Evolutionary conservation across 108 stramenopile genomes (phyloP), one percentile per base, ranked within the genome.

Genomic region (Cyclostephanos invisitatus): DNA sequence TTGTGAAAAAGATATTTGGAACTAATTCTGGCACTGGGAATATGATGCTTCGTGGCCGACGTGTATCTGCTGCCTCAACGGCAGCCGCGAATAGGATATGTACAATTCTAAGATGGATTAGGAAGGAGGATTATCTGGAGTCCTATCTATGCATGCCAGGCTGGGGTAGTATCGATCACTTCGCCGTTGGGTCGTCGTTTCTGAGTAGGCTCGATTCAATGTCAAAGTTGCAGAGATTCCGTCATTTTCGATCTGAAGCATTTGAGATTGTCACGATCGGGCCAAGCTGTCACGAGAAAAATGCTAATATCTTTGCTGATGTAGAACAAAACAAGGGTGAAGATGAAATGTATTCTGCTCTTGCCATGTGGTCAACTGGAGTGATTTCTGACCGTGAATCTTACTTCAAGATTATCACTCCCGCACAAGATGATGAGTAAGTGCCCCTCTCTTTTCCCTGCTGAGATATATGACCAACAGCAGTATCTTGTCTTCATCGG

Each of bases 191-290:
- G 9, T 74, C 81, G 58, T 81, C 84, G 8, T 89, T 92, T 68
- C 73, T 86, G 18, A 72, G 74, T 11, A 78, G 86, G 1, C 64
- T 91, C 4, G 78, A 80, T 25, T 51, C 84, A 9, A 71, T 93
- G 20, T 72, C 76, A 15, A 18, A 18, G 28, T 47, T 84, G 8
- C 89, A 93, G 62, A 62, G 84, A 8, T 77, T 83, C 24, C 73
- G 87, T 5, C 90, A 93, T 67, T 93, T 91, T 67, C 88, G 84
- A 29, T 59, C 50, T 20, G 86, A 89, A 58, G 54, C 78, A n/a
- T 80, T 93, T 50, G 92, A 93, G 68, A 78, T 88, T 21, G 74
- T 93, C 22, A 85, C 81, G 29, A 78, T 65, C 36, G 49, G 35
- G 24, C 47, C 66, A 27, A 25, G 75, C 76, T 56, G 67, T 49